Conservation (phyloP, 2,329 filamentous ascomycete species). For the Ophiostoma tasmaniense region DNA sequence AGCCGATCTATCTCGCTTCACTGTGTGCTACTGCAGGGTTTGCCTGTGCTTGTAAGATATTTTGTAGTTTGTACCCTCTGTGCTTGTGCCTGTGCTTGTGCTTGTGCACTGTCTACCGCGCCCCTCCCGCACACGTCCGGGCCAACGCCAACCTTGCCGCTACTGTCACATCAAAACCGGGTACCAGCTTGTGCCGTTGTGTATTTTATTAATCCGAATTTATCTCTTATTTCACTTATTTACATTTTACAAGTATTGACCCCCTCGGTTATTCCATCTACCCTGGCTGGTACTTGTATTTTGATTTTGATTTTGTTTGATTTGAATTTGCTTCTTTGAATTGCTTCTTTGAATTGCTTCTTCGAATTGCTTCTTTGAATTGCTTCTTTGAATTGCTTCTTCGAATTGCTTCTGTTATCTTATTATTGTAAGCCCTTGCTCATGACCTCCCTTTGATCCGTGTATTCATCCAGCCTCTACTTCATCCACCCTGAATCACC, state of each 20-base stretch:
- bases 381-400: not conserved
- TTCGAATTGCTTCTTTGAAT: not conserved
- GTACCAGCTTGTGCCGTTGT: constrained; percentile 1
- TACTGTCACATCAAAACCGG: constrained; percentile 15
- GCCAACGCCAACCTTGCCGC: not conserved
- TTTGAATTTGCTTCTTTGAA: not conserved
- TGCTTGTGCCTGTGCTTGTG: not conserved
- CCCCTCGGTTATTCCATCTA: not conserved
- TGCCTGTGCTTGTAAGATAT: too few relatives aligned
- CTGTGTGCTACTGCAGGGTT: constrained; percentile 14
- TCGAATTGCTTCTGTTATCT: not conserved
- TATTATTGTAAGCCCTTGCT: not conserved
- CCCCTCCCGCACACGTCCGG: not conserved
- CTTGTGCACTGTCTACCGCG: not conserved
- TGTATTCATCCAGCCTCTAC: not conserved
- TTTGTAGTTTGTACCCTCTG: not conserved
- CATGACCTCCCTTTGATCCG: not conserved
- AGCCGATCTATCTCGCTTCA: constrained; percentile 14
- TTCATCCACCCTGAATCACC: not conserved
- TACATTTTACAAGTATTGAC: not conserved
- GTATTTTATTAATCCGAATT: not conserved
- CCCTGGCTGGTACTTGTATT: not conserved
- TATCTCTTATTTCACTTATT: not conserved
- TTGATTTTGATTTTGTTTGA: not conserved
- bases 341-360: not conserved